Percentiles rank a stretch among this genome's conserved stretches.
phyloP scores from a whole-genome alignment of 1,139 yeast species.

The Entelexis sorbosivorans region DNA sequence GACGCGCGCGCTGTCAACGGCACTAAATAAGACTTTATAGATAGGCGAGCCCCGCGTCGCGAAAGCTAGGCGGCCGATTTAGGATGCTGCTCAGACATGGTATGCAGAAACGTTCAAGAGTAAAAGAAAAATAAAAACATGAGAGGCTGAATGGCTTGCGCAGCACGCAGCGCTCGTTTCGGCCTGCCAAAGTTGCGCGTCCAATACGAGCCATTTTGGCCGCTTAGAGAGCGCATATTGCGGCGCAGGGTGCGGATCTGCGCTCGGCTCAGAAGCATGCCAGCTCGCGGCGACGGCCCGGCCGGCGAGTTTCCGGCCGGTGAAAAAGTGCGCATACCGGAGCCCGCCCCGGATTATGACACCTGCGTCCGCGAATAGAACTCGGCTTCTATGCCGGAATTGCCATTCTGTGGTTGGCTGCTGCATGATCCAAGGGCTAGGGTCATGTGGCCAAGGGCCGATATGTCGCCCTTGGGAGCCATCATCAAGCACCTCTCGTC shows the following conservation, averaged over 20 bases:
- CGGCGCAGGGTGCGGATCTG: too few relatives aligned
- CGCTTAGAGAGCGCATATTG: neutral
- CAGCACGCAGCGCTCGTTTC: neutral
- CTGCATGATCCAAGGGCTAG: neutral
- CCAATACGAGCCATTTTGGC: neutral
- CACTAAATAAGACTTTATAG: too few relatives aligned
- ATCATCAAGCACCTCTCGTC: neutral
- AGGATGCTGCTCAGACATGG: too few relatives aligned
- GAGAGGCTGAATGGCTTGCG: too few relatives aligned
- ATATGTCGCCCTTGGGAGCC: slow-evolving; percentile 3
- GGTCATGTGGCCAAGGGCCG: slow-evolving; percentile 1
- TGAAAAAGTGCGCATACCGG: neutral
- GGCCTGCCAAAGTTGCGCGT: neutral
- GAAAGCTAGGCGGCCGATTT: too few relatives aligned
- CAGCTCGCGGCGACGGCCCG: neutral
- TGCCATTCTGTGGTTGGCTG: slow-evolving; percentile 5
- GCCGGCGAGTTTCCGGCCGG: neutral
- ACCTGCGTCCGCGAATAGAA: neutral
- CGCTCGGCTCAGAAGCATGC: neutral
- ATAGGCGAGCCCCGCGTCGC: too few relatives aligned
- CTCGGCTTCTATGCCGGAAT: neutral
- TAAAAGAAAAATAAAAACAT: too few relatives aligned
- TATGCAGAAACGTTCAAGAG: too few relatives aligned
- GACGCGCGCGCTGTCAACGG: too few relatives aligned
- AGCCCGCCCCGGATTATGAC: neutral